Conservation (phyloP, 257 asterid genomes). For the Anisodus tanguticus region DNA sequence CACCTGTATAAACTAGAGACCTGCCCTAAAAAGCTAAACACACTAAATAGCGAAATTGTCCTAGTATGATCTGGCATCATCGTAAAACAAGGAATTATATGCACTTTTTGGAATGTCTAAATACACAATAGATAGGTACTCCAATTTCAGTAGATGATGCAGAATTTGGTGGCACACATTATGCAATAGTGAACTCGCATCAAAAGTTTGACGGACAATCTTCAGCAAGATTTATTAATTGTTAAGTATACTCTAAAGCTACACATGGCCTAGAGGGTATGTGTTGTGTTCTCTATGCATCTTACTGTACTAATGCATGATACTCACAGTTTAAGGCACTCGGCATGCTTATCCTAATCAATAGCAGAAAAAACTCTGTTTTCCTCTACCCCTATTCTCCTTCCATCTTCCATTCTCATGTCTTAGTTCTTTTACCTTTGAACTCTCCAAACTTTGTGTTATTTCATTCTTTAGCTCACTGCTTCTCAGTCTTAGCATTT, state of each 20-base stretch:
- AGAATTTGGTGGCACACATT: neutral
- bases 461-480: neutral
- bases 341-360: neutral
- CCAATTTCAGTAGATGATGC: conserved; percentile 15
- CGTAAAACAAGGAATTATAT: neutral
- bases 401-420: neutral
- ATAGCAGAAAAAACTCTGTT: conserved; percentile 3
- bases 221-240: conserved; percentile 6
- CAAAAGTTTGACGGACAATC: neutral
- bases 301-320: neutral
- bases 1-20: neutral
- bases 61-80: neutral
- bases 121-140: neutral
- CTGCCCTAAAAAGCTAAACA: neutral
- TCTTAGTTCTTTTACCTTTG: neutral
- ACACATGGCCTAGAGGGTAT: neutral
- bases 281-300: neutral
- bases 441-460: neutral
- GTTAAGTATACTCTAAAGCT: neutral
- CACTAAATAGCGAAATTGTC: neutral
- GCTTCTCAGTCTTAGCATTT: conserved; percentile 6
- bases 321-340: neutral
- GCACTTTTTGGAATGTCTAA: neutral
- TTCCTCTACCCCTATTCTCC: neutral
- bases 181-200: neutral